Conservation (phyloP, 2,329 filamentous ascomycete genomes). For the Paraphaeosphaeria minitans region DNA sequence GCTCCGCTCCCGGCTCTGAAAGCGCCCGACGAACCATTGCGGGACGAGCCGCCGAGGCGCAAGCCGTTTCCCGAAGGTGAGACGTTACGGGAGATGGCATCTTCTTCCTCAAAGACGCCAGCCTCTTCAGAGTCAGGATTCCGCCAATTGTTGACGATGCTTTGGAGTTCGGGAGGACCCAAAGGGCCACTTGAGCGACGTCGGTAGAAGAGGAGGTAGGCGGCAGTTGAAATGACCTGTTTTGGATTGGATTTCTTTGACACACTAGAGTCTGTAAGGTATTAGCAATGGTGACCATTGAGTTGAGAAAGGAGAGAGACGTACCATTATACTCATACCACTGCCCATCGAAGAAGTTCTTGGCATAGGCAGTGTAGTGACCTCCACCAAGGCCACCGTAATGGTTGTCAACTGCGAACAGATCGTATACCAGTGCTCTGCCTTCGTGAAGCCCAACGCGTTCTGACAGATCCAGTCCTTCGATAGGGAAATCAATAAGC, state of each 20-base stretch:
- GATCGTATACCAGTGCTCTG: slow-evolving; percentile 84
- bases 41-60: slow-evolving; percentile 87
- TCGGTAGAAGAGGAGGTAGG: slow-evolving; percentile 95
- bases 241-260: slow-evolving; percentile 64
- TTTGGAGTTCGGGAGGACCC: slow-evolving; percentile 75
- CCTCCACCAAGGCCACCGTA: slow-evolving; percentile 91
- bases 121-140: slow-evolving; percentile 49
- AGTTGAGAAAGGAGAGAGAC: slow-evolving; percentile 6
- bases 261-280: slow-evolving; percentile 71
- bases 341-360: slow-evolving; percentile 84
- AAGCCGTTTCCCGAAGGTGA: slow-evolving; percentile 77
- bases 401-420: slow-evolving; percentile 96
- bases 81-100: slow-evolving; percentile 30
- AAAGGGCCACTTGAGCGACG: slow-evolving; percentile 77
- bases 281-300: slow-evolving; percentile 47
- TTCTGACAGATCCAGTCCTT: slow-evolving; percentile 79
- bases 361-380: slow-evolving; percentile 93
- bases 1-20: slow-evolving; percentile 79
- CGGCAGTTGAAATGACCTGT: slow-evolving; percentile 72
- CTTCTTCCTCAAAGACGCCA: slow-evolving; percentile 46
- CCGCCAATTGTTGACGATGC: slow-evolving; percentile 69
- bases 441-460: slow-evolving; percentile 80
- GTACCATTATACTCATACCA: slow-evolving; percentile 98
- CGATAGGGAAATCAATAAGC: slow-evolving; percentile 86
- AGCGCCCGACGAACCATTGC: slow-evolving; percentile 89